Conservation (phyloP, 148 eudicot species). For the Polygonum maritimum region DNA sequence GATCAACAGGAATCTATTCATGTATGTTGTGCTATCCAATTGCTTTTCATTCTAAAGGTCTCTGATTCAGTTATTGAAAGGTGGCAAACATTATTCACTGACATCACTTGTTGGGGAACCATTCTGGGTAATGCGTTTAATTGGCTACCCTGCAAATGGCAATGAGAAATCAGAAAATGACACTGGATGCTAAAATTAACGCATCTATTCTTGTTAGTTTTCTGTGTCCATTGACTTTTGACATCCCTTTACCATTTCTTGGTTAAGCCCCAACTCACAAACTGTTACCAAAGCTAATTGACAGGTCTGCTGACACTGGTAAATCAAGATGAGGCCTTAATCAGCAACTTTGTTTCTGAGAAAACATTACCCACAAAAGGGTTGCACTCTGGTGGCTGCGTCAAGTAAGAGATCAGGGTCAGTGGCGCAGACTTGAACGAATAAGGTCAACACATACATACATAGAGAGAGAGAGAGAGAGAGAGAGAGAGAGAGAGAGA, state of each 20-base stretch:
- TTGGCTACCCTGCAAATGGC: no score
- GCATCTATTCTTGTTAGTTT: no score
- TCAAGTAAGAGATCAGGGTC: slow-evolving; percentile 78
- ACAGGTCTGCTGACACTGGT: slow-evolving; percentile 83
- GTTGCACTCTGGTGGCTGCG: slow-evolving; percentile 78
- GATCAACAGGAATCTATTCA: slow-evolving; percentile 96
- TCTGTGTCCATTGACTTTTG: no score
- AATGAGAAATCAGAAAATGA: no score
- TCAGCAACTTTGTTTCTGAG: no score
- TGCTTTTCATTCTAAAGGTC: slow-evolving; percentile 5
- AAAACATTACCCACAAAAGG: slow-evolving; percentile 67
- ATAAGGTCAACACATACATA: slow-evolving; percentile 16
- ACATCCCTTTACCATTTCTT: no score
- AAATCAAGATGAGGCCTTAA: slow-evolving; percentile 58
- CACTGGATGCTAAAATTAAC: no score
- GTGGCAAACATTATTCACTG: background rate
- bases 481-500: background rate
- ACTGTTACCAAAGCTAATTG: slow-evolving; percentile 1
- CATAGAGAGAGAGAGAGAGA: no score
- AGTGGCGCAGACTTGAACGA: slow-evolving; percentile 96
- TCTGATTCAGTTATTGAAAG: background rate
- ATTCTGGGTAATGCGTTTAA: no score
- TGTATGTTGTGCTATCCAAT: slow-evolving; percentile 34
- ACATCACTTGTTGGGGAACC: background rate
- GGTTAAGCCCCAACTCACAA: background rate